Evolutionary conservation across 169 alveolate genomes (phyloP).

Genomic region (Plasmodium yoelii): DNA sequence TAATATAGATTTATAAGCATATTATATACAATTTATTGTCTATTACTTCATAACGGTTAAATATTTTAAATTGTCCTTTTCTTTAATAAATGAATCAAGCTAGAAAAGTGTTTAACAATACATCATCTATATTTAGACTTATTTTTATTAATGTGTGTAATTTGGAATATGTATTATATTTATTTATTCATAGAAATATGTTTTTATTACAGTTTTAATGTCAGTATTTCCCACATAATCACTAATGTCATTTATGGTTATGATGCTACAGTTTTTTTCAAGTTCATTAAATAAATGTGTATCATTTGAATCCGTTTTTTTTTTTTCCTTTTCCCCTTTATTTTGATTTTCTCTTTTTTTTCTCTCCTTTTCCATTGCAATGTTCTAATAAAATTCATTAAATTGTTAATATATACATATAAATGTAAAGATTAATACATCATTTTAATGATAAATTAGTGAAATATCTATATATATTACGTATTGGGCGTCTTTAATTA

Average conservation of each 20-base stretch:
- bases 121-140: background rate
- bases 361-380: conserved; percentile 24
- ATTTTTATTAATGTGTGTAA: background rate
- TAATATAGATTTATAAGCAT: background rate
- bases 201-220: conserved; percentile 49
- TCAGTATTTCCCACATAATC: conserved; percentile 52
- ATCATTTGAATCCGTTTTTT: conserved; percentile 23
- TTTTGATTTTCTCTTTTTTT: conserved; percentile 35
- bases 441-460: background rate
- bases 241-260: conserved; percentile 65
- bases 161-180: background rate
- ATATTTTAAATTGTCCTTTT: conserved; percentile 33
- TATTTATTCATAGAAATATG: background rate
- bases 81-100: conserved; percentile 71
- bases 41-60: conserved; percentile 20
- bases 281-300: conserved; percentile 25
- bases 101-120: conserved; percentile 1
- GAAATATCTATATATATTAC: conserved; percentile 9
- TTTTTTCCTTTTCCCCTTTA: conserved; percentile 14
- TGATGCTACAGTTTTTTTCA: conserved; percentile 73
- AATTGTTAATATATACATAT: background rate
- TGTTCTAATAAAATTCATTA: conserved; percentile 11
- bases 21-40: background rate
- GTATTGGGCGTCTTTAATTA: conserved; percentile 45
- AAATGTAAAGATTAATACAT: background rate